Conservation (phyloP, 2,329 filamentous ascomycete genomes). For the Rhytidhysteron rufulum region DNA sequence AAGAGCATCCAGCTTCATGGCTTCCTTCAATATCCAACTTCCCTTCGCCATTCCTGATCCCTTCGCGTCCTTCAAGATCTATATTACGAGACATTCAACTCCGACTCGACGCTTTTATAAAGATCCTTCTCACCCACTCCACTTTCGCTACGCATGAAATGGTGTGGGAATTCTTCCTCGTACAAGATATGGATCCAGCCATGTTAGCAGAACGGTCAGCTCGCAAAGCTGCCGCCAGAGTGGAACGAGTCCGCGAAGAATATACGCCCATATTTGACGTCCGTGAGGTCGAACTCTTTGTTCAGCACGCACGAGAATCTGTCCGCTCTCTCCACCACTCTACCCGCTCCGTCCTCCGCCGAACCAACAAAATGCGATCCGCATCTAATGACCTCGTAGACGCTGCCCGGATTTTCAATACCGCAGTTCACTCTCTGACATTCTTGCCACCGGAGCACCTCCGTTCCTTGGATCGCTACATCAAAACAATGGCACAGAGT, state of each 20-base stretch:
- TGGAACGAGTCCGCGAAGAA: constrained; percentile 85
- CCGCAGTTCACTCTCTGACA: constrained; percentile 51
- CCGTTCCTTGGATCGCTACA: constrained; percentile 69
- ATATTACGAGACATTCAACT: constrained; percentile 84
- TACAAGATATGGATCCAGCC: constrained; percentile 85
- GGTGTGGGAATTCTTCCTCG: constrained; percentile 98
- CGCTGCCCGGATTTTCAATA: constrained; percentile 53
- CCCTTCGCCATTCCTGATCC: constrained; percentile 87
- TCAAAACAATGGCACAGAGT: constrained; percentile 59
- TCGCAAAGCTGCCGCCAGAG: constrained; percentile 77
- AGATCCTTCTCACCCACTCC: constrained; percentile 79
- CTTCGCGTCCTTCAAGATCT: constrained; percentile 83
- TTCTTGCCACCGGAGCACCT: constrained; percentile 69
- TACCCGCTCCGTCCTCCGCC: constrained; percentile 75
- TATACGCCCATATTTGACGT: constrained; percentile 76
- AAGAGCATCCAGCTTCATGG: constrained; percentile 95
- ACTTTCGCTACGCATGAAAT: constrained; percentile 96
- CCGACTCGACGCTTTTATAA: constrained; percentile 81
- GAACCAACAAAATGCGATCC: constrained; percentile 70
- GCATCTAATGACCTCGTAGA: constrained; percentile 65
- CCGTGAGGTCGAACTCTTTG: constrained; percentile 87
- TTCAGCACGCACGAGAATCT: constrained; percentile 85
- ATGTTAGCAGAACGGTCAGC: constrained; percentile 87
- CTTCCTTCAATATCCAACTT: constrained; percentile 74
- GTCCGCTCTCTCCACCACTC: constrained; percentile 80